These are phyloP conservation scores for Bremia lactucae DNA, from an alignment of 352 stramenopile genomes.

Conservation along the genomic window DNA sequence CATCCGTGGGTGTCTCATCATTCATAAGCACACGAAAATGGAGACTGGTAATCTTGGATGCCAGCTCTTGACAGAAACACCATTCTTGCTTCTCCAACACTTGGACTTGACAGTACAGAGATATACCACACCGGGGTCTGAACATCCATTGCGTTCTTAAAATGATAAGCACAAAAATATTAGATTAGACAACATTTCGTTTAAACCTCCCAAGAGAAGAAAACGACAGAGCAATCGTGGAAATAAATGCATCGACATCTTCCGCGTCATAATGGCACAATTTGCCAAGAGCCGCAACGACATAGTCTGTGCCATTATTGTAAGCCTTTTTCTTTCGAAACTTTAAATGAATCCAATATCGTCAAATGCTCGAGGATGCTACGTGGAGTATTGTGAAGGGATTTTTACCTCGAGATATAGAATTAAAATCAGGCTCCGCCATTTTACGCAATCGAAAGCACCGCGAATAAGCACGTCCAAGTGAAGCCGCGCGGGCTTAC, in stretches of 20 bases:
- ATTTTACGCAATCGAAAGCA: too few relatives aligned
- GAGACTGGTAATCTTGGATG: slow-evolving; percentile 35
- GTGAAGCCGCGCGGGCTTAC: too few relatives aligned
- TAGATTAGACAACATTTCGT: slow-evolving; percentile 62
- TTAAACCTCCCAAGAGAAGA: slow-evolving; percentile 57
- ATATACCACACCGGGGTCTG: too few relatives aligned
- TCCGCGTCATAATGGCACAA: slow-evolving; percentile 53
- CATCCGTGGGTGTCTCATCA: slow-evolving; percentile 53
- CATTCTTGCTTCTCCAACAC: slow-evolving; percentile 38
- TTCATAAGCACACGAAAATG: slow-evolving; percentile 34
- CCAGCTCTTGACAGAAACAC: slow-evolving; percentile 30
- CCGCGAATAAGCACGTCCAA: slow-evolving; percentile 59
- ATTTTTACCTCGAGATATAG: slow-evolving; percentile 36
- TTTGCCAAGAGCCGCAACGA: slow-evolving; percentile 58
- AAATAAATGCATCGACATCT: slow-evolving; percentile 36
- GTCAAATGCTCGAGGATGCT: slow-evolving; percentile 42
- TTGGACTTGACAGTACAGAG: too few relatives aligned
- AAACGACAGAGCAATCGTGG: slow-evolving; percentile 61
- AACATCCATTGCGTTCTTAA: too few relatives aligned
- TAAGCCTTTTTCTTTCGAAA: slow-evolving; percentile 43
- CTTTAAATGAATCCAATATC: too few relatives aligned
- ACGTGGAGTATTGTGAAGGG: slow-evolving; percentile 39
- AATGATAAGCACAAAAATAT: too few relatives aligned
- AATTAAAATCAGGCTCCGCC: too few relatives aligned
- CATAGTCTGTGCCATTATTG: slow-evolving; percentile 70